Conservation (phyloP, 2,329 filamentous ascomycete genomes). For the Ascochyta viciae-villosae region DNA sequence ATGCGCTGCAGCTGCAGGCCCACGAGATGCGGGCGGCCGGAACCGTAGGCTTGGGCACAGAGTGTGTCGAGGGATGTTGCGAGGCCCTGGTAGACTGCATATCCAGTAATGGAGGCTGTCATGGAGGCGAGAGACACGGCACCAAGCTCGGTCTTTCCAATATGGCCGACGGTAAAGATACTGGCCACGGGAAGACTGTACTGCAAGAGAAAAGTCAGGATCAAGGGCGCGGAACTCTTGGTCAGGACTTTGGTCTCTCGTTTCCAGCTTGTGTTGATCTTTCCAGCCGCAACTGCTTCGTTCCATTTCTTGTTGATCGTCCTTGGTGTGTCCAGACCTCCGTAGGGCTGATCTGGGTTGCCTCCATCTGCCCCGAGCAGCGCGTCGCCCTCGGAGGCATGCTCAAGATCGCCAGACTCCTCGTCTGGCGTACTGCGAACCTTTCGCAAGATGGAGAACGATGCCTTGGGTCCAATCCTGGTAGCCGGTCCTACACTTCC, state of each 20-base stretch:
- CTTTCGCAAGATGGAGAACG: constrained; percentile 40
- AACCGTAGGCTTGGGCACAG: constrained; percentile 92
- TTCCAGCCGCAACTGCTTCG: constrained; percentile 79
- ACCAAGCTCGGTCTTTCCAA: constrained; percentile 57
- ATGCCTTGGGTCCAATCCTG: constrained; percentile 37
- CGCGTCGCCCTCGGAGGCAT: constrained; percentile 56
- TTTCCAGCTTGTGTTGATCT: constrained; percentile 89
- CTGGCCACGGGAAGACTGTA: constrained; percentile 56
- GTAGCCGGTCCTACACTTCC: constrained; percentile 39
- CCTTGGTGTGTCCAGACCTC: constrained; percentile 59
- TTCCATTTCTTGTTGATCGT: constrained; percentile 54
- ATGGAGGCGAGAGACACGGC: constrained; percentile 57
- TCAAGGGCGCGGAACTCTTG: constrained; percentile 55
- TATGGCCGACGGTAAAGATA: constrained; percentile 59
- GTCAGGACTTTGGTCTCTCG: constrained; percentile 83
- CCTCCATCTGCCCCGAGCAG: constrained; percentile 51
- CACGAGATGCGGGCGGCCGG: constrained; percentile 86
- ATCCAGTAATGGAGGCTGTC: constrained; percentile 59
- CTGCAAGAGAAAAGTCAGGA: constrained; percentile 58
- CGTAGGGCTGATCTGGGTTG: constrained; percentile 51
- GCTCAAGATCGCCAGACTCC: constrained; percentile 31
- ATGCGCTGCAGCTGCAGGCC: constrained; percentile 83
- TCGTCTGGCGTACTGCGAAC: constrained; percentile 41
- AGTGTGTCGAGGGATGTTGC: constrained; percentile 91
- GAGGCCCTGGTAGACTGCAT: constrained; percentile 65